Evolutionary conservation across 2,329 filamentous ascomycete genomes (phyloP), one percentile per base, ranked within the genome.

Genomic region (Teratosphaeria nubilosa): DNA sequence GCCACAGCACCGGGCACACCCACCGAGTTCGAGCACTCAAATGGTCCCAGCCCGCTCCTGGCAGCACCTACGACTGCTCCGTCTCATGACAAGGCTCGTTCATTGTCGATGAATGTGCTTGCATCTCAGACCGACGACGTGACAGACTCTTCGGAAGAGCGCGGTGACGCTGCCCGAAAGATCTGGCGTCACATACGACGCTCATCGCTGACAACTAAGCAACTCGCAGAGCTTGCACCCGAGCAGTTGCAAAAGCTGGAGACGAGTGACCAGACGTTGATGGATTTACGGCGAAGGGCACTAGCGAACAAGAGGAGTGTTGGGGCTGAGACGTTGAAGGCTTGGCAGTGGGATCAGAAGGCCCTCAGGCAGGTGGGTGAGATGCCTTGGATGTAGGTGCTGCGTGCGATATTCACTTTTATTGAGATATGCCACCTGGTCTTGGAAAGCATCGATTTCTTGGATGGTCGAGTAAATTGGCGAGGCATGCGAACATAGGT

Each of bases 261-360:
- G 58, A 61, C 59, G 7, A 58, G 57, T 11, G 68, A 70, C 52
- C 64, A 65, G 25, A 52, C 53, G 14, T 53, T 71, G 16, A 63
- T 60, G 54, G 68, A 68, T 54, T 62, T 75, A 51, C 64, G 68
- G 32, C 62, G 64, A 20, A 63, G 64, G 57, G 74, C 74, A 1
- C 51, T 75, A 50, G 63, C 67, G 56, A 75, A 75, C 58, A 74
- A 74, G 61, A 65, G 74, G 37, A 75, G 71, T 58, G 64, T 76
- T 5, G 73, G 74, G 13, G 71, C 71, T 5, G 74, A 75, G 62
- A 75, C 74, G 20, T 57, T 76, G 60, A 68, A 65, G 58, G 73
- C 66, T 37, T 69, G 73, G 67, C 64, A 65, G 54, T 70, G 65
- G 65, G 68, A 69, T 13, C 65, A 63, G 50, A 59, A 57, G 57